Base-by-base conservation (phyloP, 768 basidiomycete genomes). In the Boletus speciosus region DNA sequence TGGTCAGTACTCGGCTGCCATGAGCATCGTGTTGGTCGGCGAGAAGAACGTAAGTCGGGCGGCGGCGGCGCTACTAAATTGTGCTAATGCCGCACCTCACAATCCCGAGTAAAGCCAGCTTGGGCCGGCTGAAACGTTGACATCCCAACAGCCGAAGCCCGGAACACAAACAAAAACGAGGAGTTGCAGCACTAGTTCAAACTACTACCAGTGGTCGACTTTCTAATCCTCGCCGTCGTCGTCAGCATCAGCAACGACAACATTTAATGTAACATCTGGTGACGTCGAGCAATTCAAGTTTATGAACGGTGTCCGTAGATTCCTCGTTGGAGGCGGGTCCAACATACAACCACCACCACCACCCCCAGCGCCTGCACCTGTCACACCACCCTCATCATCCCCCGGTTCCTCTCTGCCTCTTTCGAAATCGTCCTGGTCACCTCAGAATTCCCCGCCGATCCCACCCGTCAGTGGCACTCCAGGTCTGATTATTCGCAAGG, bases 261-360 rank as follows among this genome's bases (percentile, higher is more conserved):
- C 54, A 34, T 47, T 67, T 56, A 32, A 66, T 66, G 65, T 53
- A 54, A 61, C 25, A 55, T 40, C 54, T 8, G 46, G 52, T 55
- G 56, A 61, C 62, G 53, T 54, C 55, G 50, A 56, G 37, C 46
- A 50, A 59, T 56, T 31, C 31, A 31, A 31, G 31, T 31, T 55
- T 66, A 87, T 88, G 86, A 85, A 87, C 78, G 84, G 84, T 63
- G 84, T 87, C 58, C 85, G 84, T 62, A 80, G 83, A 72, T 76
- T 87, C 60, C 77, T 86, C 52, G 76, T 73, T 44, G 73, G 72
- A 55, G 77, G 76, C 51, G 74, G 73, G 47, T 61, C 73, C 55
- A 66, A 69, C 49, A 60, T 71, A 47, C 72, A 71, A 49, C 62
- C 63, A 54, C 57, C 57, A 16, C 59, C 45, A 15, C 45, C 50